Evolutionary conservation across 73 alveolate species (phyloP), one percentile per base, ranked within the genome.

Genomic region (Paraurostyla sp.): DNA sequence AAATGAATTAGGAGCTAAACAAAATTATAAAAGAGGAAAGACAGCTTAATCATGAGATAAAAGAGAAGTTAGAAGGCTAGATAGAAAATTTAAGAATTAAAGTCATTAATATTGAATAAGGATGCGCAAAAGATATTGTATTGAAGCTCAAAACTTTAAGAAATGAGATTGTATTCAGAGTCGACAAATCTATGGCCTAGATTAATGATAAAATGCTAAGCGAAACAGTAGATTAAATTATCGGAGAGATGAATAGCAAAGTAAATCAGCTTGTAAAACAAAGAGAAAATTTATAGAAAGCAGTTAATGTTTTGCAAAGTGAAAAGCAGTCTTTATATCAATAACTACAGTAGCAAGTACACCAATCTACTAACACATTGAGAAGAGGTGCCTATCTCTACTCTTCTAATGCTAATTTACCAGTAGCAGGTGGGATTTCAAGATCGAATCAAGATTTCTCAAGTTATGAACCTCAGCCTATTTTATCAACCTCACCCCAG

Each of bases 261-360:
- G 45, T 51, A 23, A 40, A 54, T 32, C 27, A 54, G n/a, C 0
- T 51, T 6, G 58, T 78, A 3, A 78, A 78, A 32, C 60, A 78
- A 38, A 78, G 89, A 54, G 89, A 78, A 36, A 78, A 78, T 22
- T 27, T 78, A n/a, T 78, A 78, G 40, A 51, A 54, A 54, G 89
- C 89, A 51, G 62, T 78, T 2, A 78, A 78, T 54, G 48, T 52
- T 2, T n/a, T 78, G 7, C 33, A 78, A 54, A 40, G 89, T 54
- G 89, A 78, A n/a, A 78, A 78, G 40, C 51, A 75, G 30, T 30
- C 41, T 25, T 25, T 68, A 41, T 68, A 9, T 32, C 4, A 18
- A 30, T 27, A 60, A 25, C 38, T 36, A 38, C 60, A 68, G 60
- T 36, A 62, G 52, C 18, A 60, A 30, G 22, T 29, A 60, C 7